These are phyloP conservation scores for Cubamyces sp. DNA, from an alignment of 768 basidiomycete genomes.

Conservation along the genomic window DNA sequence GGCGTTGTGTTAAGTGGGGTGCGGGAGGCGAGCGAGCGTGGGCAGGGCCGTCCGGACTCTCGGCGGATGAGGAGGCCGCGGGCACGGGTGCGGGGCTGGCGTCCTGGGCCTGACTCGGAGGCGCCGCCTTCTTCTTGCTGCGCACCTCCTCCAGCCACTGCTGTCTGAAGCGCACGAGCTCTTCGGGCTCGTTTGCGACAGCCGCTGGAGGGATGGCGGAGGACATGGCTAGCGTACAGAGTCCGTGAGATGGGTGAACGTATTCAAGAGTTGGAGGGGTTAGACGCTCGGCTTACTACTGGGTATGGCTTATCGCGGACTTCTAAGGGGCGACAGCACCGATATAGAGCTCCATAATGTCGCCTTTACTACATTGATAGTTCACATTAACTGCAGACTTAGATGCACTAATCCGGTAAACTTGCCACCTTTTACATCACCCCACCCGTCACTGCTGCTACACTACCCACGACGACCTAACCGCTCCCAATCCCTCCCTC, in stretches of 20 bases:
- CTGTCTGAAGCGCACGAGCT: conserved; percentile 71
- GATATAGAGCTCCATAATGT: background rate
- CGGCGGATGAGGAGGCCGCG: background rate
- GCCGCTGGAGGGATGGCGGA: conserved; percentile 1
- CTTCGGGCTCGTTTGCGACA: conserved; percentile 49
- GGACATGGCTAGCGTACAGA: background rate
- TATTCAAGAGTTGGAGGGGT: background rate
- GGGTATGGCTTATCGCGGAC: no score
- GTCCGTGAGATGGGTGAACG: conserved; percentile 10
- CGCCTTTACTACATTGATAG: background rate
- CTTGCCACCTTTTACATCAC: background rate
- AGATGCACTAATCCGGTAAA: background rate
- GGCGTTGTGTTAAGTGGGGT: conserved; percentile 2
- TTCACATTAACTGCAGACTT: background rate
- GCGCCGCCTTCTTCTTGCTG: conserved; percentile 25
- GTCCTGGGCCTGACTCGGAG: conserved; percentile 3
- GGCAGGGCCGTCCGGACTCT: background rate
- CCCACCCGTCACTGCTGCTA: conserved; percentile 7
- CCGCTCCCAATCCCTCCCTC: background rate
- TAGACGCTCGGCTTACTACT: conserved; percentile 1
- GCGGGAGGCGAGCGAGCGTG: conserved; percentile 1
- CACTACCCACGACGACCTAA: conserved; percentile 14
- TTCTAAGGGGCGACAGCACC: no score
- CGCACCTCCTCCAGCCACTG: conserved; percentile 56
- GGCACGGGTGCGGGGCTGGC: background rate